Percentiles rank a stretch among this genome's conserved stretches.
Evolutionary conservation across 2,329 filamentous ascomycete species (phyloP).

Genomic region (Arthrobotrys conoides): DNA sequence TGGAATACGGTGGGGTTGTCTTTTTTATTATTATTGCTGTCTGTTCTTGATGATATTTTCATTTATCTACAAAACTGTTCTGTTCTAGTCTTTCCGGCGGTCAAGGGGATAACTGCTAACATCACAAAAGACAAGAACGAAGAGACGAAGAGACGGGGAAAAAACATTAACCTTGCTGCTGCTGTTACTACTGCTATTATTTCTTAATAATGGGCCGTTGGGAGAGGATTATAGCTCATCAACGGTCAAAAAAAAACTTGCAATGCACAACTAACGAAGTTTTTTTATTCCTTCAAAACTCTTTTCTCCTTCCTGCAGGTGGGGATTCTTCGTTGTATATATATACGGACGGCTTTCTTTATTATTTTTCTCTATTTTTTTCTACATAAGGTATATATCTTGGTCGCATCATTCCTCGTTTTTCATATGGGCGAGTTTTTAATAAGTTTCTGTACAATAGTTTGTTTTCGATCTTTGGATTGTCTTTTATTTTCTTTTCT

Average conservation of each 20-base stretch:
- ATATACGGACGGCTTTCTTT: conserved; percentile 15
- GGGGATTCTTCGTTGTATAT: conserved; percentile 31
- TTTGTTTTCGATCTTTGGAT: background rate
- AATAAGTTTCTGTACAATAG: conserved; percentile 21
- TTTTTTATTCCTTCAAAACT: background rate
- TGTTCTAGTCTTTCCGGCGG: background rate
- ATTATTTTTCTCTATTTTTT: background rate
- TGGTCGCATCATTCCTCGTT: conserved; percentile 4
- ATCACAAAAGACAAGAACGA: conserved; percentile 17
- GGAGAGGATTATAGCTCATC: background rate
- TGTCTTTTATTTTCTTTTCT: background rate
- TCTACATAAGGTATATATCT: conserved; percentile 9
- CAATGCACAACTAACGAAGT: background rate
- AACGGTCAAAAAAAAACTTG: conserved; percentile 16
- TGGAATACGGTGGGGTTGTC: conserved; percentile 12
- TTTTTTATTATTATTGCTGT: background rate
- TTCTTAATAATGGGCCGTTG: conserved; percentile 6
- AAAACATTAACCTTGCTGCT: conserved; percentile 3
- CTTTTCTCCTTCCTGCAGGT: background rate
- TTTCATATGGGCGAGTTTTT: conserved; percentile 1
- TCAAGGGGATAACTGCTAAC: conserved; percentile 11
- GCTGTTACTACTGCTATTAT: background rate
- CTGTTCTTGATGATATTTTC: conserved; percentile 3
- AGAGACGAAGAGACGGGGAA: conserved; percentile 21
- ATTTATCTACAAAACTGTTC: background rate